Conservation (phyloP, 352 stramenopile species). For the Globisporangium okanoganense region DNA sequence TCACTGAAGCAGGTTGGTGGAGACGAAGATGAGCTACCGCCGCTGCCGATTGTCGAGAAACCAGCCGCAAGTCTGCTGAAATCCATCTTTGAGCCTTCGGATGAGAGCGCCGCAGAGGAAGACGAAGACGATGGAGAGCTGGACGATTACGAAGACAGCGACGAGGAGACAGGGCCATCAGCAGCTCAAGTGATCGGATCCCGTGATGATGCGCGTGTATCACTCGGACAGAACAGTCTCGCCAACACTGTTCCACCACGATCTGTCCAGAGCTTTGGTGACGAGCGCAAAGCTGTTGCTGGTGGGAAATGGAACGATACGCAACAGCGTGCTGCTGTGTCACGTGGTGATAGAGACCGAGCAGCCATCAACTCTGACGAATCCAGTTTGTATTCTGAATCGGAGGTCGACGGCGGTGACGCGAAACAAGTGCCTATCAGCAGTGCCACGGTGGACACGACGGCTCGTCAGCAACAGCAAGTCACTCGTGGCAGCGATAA, state of each 20-base stretch:
- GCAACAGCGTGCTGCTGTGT: not conserved
- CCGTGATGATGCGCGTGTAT: slow-evolving; percentile 1
- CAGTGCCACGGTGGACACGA: not conserved
- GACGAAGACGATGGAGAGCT: slow-evolving; percentile 25
- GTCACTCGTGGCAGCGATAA: not conserved
- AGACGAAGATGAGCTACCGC: slow-evolving; percentile 26
- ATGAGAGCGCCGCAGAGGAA: slow-evolving; percentile 45
- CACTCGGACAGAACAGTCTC: slow-evolving; percentile 3
- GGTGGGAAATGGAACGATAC: slow-evolving; percentile 4
- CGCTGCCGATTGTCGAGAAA: slow-evolving; percentile 38
- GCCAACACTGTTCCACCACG: not conserved
- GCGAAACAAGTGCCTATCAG: too few species aligned
- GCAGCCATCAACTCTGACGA: slow-evolving; percentile 5
- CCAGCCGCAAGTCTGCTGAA: slow-evolving; percentile 53
- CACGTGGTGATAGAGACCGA: slow-evolving; percentile 4
- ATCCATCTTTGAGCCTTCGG: slow-evolving; percentile 81
- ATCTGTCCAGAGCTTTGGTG: not conserved
- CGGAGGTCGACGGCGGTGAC: not conserved
- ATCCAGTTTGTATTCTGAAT: slow-evolving; percentile 11
- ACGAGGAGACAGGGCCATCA: slow-evolving; percentile 9
- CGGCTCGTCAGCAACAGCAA: not conserved
- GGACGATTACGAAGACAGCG: slow-evolving; percentile 16
- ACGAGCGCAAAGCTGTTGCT: not conserved
- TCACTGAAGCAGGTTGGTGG: not conserved
- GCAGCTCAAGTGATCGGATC: not conserved